Evolutionary conservation across 1,284 basidiomycete genomes (phyloP).

Genomic region (Athelia psychrophila): DNA sequence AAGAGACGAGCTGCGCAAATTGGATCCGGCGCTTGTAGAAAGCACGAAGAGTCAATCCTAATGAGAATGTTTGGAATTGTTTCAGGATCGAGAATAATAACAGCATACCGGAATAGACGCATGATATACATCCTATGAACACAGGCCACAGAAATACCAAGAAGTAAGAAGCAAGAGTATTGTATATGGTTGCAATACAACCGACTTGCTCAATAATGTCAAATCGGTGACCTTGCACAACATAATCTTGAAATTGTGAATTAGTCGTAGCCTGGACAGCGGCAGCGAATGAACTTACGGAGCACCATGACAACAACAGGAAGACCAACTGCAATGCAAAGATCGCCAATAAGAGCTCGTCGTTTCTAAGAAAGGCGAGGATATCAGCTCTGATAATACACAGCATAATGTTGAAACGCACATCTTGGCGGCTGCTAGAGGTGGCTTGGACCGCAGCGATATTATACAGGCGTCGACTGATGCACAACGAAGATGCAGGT

Average conservation of each 20-base stretch:
- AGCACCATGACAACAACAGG: constrained; percentile 33
- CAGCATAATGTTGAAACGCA: too few species aligned
- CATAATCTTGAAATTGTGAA: too few species aligned
- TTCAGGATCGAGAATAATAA: constrained; percentile 3
- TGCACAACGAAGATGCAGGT: constrained; percentile 40
- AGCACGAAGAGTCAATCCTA: constrained; percentile 37
- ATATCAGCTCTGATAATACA: too few species aligned
- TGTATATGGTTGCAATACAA: constrained; percentile 42
- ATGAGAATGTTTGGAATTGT: constrained; percentile 2
- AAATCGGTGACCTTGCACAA: constrained; percentile 52
- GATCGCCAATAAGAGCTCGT: constrained; percentile 32
- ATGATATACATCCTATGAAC: constrained; percentile 37
- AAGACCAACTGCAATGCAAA: constrained; percentile 32
- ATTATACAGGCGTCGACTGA: constrained; percentile 46
- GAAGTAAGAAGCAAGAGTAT: constrained; percentile 41
- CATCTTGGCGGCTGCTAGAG: too few species aligned
- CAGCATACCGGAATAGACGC: constrained; percentile 36
- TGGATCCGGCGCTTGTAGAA: constrained; percentile 33
- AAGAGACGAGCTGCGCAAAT: constrained; percentile 37
- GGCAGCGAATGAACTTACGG: constrained; percentile 36
- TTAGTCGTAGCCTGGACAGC: too few species aligned
- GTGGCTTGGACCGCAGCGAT: constrained; percentile 29
- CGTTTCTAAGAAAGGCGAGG: constrained; percentile 19
- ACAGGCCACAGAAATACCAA: constrained; percentile 39
- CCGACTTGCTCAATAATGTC: constrained; percentile 57